Conservation (phyloP, 208 protist genomes). For the Acanthamoeba royreba region DNA sequence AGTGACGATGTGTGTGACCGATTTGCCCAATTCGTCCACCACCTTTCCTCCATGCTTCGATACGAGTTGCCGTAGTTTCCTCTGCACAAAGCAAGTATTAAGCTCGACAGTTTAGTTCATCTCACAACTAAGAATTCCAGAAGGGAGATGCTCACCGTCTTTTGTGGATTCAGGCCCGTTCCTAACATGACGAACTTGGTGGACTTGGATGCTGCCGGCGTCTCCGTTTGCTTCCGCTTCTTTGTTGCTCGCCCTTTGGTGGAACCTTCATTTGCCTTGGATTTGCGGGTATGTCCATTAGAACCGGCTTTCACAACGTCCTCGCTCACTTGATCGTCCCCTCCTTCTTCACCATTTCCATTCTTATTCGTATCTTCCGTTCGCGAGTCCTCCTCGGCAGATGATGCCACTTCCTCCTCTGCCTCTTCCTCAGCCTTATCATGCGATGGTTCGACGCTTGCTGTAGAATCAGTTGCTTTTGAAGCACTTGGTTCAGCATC, state of each 20-base stretch:
- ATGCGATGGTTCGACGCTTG: background rate
- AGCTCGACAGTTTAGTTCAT: background rate
- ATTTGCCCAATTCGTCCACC: background rate
- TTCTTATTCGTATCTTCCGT: background rate
- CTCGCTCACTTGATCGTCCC: background rate
- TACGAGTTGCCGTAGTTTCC: background rate
- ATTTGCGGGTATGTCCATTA: background rate
- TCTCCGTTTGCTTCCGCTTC: background rate
- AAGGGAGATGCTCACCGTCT: background rate
- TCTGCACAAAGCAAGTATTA: background rate
- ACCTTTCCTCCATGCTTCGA: background rate
- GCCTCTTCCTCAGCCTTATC: background rate
- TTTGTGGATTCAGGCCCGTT: background rate
- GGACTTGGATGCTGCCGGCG: background rate
- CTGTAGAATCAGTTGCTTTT: background rate
- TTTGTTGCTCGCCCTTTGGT: background rate
- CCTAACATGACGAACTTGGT: background rate
- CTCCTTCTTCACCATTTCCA: background rate
- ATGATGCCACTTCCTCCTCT: background rate
- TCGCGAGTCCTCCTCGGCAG: too few relatives aligned
- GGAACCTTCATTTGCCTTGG: background rate
- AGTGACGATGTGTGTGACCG: background rate
- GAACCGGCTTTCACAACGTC: background rate
- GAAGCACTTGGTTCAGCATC: background rate
- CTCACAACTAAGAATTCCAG: background rate